These are phyloP conservation scores for Baorangia bicolor DNA, from an alignment of 768 basidiomycete genomes.

Conservation along the genomic window DNA sequence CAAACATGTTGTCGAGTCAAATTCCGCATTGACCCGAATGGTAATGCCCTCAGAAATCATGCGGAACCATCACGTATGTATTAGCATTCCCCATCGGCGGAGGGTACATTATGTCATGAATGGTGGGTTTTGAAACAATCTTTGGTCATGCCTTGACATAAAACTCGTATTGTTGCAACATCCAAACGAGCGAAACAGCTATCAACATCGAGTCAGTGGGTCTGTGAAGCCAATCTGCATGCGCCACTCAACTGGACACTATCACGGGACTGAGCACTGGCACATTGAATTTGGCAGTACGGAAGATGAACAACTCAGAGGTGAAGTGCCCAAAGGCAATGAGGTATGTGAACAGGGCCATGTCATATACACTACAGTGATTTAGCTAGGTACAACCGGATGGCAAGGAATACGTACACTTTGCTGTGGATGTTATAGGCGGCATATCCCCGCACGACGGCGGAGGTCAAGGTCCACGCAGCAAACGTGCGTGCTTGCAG, in stretches of 20 bases:
- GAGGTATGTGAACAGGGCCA: slow-evolving; percentile 83
- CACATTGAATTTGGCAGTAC: slow-evolving; percentile 59
- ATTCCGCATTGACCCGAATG: slow-evolving; percentile 14
- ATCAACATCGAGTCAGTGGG: slow-evolving; percentile 13
- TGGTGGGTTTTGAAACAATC: neutral
- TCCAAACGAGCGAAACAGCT: slow-evolving; percentile 80
- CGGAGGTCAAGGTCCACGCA: slow-evolving; percentile 86
- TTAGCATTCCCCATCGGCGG: neutral
- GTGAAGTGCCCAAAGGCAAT: slow-evolving; percentile 89
- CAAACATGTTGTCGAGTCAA: neutral
- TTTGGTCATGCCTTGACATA: slow-evolving; percentile 52
- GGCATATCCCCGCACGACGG: slow-evolving; percentile 79
- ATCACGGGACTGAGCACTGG: slow-evolving; percentile 73
- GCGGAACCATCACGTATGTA: neutral
- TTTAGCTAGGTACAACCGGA: slow-evolving; percentile 6
- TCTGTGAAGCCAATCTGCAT: slow-evolving; percentile 32
- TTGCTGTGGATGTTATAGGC: slow-evolving; percentile 87
- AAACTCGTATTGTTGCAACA: slow-evolving; percentile 78
- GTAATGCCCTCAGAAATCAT: neutral
- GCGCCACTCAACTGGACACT: slow-evolving; percentile 67
- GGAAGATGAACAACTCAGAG: slow-evolving; percentile 82
- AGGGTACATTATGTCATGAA: neutral
- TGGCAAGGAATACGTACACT: slow-evolving; percentile 48
- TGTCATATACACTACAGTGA: slow-evolving; percentile 76
- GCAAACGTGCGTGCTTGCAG: slow-evolving; percentile 90